Evolutionary conservation across 306 rosid genomes (phyloP), one percentile per base, ranked within the genome.

Genomic region (Calophaca sinica): DNA sequence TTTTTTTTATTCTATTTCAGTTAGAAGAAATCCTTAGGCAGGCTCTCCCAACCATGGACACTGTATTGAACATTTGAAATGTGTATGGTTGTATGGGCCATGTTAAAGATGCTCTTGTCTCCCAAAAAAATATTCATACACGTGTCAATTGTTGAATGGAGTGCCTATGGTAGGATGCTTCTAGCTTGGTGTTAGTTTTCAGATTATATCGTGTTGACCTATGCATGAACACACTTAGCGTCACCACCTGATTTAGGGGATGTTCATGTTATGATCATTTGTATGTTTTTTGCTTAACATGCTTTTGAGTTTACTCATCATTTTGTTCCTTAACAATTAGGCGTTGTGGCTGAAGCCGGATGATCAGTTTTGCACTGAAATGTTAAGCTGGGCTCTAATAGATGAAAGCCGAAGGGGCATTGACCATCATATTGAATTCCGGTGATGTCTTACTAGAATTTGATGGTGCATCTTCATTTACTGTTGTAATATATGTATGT

Each of bases 341-440:
- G 99, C 99, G 26, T 66, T 92, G 62, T 90, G 99, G 97, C 83
- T 90, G 62, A 79, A 86, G 73, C 88, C 99, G 4, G 97, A 90
- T 28, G 97, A 94, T 76, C 99, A 87, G 48, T 92, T 94, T 70
- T 92, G 96, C 86, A 92, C 97, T 2, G 97, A 94, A 81, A 92
- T 94, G 99, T 63, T 92, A 62, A 92, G 87, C 54, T 48, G 84
- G 85, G 99, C 96, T 64, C 86, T 91, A 33, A 65, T 74, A 44
- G 98, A 94, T 13, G 96, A 94, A 80, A 62, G 93, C 80, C 87
- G 88, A 42, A n/a, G 72, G 11, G 83, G 84, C 10, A 65, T 79
- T 8, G 91, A 89, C 54, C 60, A 82, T 13, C 62, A 70, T 73
- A 45, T 73, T 71, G 84, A 88, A 32, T 82, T 83, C 51, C 68